A percentile compares a stretch with the other conserved stretches of the same genome.
These are phyloP conservation scores for Groenewaldozyma sp. DNA, from an alignment of 1,139 yeast species.

Conservation along the genomic window DNA sequence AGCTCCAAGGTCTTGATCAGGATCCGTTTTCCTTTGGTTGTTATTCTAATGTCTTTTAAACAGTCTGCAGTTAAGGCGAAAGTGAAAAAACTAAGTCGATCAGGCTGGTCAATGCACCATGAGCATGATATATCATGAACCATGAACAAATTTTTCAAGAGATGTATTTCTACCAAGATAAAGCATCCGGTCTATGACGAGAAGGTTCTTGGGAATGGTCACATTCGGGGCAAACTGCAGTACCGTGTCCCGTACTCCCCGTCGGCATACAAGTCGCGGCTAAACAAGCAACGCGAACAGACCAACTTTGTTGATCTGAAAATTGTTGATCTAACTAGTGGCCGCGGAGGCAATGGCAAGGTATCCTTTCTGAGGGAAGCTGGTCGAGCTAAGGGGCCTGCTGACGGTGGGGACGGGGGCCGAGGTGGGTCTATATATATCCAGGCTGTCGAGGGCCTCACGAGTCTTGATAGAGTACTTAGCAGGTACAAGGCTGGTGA, in stretches of 20 bases:
- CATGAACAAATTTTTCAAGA: too few relatives aligned
- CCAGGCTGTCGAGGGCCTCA: conserved; percentile 63
- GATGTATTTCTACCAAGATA: too few relatives aligned
- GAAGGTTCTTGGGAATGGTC: neutral
- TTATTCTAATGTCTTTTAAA: too few relatives aligned
- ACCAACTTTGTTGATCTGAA: conserved; percentile 45
- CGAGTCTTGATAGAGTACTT: conserved; percentile 53
- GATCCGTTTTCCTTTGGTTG: too few relatives aligned
- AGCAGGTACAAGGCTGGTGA: conserved; percentile 60
- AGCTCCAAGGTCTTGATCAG: too few relatives aligned
- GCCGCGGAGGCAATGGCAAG: conserved; percentile 83
- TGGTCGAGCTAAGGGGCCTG: conserved; percentile 79
- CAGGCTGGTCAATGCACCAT: too few relatives aligned
- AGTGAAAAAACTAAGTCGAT: too few relatives aligned
- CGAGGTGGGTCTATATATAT: conserved; percentile 80
- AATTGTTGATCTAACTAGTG: conserved; percentile 60
- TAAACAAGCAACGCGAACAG: conserved; percentile 17
- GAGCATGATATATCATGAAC: too few relatives aligned
- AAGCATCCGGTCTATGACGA: neutral
- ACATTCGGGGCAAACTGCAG: conserved; percentile 6
- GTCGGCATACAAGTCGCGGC: conserved; percentile 17
- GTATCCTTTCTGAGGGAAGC: conserved; percentile 84
- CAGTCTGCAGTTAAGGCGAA: too few relatives aligned
- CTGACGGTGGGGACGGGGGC: conserved; percentile 99
- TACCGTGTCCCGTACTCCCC: conserved; percentile 25